Percentiles rank a stretch among this genome's conserved stretches.
Conservation (phyloP, 2,329 filamentous ascomycete genomes). For the Calonectria pseudoturangicola region DNA sequence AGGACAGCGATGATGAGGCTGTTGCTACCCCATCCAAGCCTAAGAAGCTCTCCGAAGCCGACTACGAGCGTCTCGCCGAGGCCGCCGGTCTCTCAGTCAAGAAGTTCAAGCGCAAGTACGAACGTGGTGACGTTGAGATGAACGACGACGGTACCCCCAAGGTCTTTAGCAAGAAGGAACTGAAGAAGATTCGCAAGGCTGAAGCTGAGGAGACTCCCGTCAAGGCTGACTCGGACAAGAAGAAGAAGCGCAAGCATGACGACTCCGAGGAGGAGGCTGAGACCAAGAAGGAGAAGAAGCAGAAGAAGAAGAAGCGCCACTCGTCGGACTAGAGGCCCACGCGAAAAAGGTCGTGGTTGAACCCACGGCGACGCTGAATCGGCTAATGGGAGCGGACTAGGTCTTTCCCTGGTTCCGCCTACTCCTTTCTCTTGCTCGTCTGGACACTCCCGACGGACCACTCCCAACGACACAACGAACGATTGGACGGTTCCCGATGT, state of each 20-base stretch:
- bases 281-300: constrained; percentile 76
- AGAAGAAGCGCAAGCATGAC: constrained; percentile 84
- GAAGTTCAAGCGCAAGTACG: constrained; percentile 87
- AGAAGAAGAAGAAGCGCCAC: constrained; percentile 69
- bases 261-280: constrained; percentile 79
- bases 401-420: constrained; percentile 41
- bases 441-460: constrained; percentile 53
- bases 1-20: constrained; percentile 56
- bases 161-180: constrained; percentile 83
- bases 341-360: constrained; percentile 44
- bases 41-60: constrained; percentile 72
- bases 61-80: constrained; percentile 77
- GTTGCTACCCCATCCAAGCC: constrained; percentile 59
- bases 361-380: constrained; percentile 49
- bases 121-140: constrained; percentile 83
- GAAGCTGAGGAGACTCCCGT: constrained; percentile 70
- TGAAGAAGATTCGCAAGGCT: constrained; percentile 82
- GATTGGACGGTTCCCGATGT: constrained; percentile 54
- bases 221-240: constrained; percentile 64
- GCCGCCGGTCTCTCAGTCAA: constrained; percentile 81
- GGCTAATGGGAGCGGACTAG: constrained; percentile 41
- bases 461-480: constrained; percentile 45
- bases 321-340: constrained; percentile 56
- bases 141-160: constrained; percentile 78
- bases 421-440: constrained; percentile 54